A percentile compares a stretch with the other conserved stretches of the same genome.
Conservation (phyloP, 139 green algal species). For the Haematococcus sp. region DNA sequence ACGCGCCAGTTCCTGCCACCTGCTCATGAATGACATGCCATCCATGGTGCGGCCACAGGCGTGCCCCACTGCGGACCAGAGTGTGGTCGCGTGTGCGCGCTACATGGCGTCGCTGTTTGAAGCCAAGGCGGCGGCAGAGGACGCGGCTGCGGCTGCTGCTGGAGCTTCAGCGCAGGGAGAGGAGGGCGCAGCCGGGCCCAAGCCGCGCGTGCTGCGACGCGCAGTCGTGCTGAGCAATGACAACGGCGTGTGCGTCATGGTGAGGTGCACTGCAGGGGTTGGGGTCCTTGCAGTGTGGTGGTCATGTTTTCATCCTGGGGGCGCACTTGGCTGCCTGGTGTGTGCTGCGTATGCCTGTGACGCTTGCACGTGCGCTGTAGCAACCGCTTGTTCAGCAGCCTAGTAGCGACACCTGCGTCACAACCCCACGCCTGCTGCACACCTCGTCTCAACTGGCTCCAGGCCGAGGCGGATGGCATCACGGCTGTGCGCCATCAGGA, state of each 20-base stretch:
- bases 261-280: not conserved
- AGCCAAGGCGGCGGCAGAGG: not conserved
- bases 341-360: not conserved
- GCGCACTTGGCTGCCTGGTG: not conserved
- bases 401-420: too few species aligned
- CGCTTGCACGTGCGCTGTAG: too few species aligned
- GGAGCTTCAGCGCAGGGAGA: not conserved
- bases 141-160: not conserved
- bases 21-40: too few species aligned
- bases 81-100: slow-evolving; percentile 1
- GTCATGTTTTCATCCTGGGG: not conserved
- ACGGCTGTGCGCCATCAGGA: not conserved
- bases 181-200: not conserved
- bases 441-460: too few species aligned
- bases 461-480: not conserved
- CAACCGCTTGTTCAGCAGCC: too few species aligned
- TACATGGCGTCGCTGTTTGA: not conserved
- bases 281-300: not conserved
- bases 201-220: not conserved
- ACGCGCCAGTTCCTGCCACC: too few species aligned
- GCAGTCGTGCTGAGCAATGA: slow-evolving; percentile 15
- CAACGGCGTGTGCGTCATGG: slow-evolving; percentile 7
- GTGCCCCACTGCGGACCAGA: not conserved
- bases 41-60: too few species aligned
- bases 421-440: too few species aligned